phyloP scores from a whole-genome alignment of 352 stramenopile genomes.

The Nothophytophthora sp. region DNA sequence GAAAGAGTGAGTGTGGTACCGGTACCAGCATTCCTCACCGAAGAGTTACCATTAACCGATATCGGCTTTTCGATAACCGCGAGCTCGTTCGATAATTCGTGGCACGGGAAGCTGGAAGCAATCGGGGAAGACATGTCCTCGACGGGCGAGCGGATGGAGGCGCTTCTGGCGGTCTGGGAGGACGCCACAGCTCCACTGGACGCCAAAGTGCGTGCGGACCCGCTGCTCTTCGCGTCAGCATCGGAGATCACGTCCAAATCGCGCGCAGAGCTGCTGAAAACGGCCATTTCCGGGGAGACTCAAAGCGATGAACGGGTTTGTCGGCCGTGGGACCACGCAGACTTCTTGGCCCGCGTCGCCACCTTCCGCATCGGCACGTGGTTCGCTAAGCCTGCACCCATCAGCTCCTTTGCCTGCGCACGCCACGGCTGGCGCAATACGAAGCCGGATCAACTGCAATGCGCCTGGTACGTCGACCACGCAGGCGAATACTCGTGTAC shows the following conservation, averaged over 20 bases:
- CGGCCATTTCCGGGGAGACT: not conserved
- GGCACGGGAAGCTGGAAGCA: conserved; percentile 6
- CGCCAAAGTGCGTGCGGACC: conserved; percentile 21
- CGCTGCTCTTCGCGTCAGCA: conserved; percentile 12
- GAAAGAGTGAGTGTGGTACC: too few relatives aligned
- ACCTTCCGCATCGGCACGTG: conserved; percentile 60
- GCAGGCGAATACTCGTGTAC: not conserved
- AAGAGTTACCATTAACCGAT: too few relatives aligned
- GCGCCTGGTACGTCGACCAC: conserved; percentile 27
- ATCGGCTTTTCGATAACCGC: too few relatives aligned
- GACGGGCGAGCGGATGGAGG: conserved; percentile 14
- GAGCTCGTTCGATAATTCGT: too few relatives aligned
- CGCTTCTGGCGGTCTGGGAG: conserved; percentile 27
- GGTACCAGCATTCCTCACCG: too few relatives aligned
- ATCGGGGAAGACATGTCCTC: conserved; percentile 5
- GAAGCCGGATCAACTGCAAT: conserved; percentile 44
- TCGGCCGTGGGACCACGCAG: conserved; percentile 46
- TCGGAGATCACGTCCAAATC: not conserved
- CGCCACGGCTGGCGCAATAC: conserved; percentile 59
- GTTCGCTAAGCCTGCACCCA: conserved; percentile 59
- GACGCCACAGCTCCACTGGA: conserved; percentile 36
- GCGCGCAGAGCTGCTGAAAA: conserved; percentile 3
- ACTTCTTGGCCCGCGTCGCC: conserved; percentile 51
- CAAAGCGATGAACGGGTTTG: conserved; percentile 10
- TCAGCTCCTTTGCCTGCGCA: conserved; percentile 49